Conservation (phyloP, 192 early-diverging fungal species). For the Backusella morwellensis region DNA sequence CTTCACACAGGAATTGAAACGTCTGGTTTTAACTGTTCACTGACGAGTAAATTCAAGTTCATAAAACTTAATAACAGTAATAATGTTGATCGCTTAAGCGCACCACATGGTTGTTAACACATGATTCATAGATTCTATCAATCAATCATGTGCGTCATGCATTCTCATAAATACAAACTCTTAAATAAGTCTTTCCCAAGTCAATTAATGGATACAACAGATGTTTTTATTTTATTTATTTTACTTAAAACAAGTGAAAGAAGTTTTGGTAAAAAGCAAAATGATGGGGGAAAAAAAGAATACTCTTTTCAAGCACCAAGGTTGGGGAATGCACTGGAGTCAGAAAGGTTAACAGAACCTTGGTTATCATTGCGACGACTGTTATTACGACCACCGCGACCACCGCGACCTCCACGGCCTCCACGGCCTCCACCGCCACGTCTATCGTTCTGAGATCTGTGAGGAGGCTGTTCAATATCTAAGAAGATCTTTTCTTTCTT, state of each 20-base stretch:
- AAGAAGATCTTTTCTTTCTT: conserved; percentile 16
- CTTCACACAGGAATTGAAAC: background rate
- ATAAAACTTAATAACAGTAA: background rate
- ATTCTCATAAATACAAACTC: background rate
- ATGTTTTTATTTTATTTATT: background rate
- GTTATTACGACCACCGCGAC: background rate
- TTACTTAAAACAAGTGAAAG: background rate
- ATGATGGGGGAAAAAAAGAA: background rate
- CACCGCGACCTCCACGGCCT: background rate
- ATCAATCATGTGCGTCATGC: background rate
- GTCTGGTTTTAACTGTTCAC: background rate
- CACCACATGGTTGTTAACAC: background rate
- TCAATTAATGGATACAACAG: background rate
- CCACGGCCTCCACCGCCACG: background rate
- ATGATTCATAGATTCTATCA: background rate
- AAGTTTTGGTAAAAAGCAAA: background rate
- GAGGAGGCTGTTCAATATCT: conserved; percentile 12
- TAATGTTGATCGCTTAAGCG: background rate
- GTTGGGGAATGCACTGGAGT: conserved; percentile 8
- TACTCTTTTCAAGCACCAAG: background rate
- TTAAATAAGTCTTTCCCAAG: background rate
- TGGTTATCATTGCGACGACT: background rate
- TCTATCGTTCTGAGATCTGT: background rate
- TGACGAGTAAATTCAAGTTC: background rate
- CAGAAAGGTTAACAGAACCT: conserved; percentile 13